Conservation (phyloP, 352 stramenopile species). For the Globisporangium megalacanthum region DNA sequence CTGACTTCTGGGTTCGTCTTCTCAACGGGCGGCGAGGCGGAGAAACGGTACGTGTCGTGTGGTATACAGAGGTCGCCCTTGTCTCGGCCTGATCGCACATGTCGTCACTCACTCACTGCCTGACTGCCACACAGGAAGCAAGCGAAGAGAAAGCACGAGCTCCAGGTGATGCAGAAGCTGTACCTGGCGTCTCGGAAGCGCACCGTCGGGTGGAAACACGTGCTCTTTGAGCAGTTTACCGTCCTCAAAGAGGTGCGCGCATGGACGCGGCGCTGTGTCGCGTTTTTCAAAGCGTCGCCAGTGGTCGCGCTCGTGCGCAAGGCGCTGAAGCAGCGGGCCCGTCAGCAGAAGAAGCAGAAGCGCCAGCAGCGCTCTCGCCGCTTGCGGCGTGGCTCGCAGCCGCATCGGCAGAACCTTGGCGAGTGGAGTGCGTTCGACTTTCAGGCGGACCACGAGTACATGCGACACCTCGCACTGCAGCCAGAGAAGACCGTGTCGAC, state of each 20-base stretch:
- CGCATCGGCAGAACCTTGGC: background rate
- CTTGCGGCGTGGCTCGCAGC: conserved; percentile 7
- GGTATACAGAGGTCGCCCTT: background rate
- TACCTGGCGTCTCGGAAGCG: conserved; percentile 34
- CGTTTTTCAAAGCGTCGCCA: conserved; percentile 14
- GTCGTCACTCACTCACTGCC: background rate
- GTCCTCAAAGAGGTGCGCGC: conserved; percentile 28
- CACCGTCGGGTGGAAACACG: conserved; percentile 31
- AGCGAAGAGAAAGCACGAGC: conserved; percentile 33
- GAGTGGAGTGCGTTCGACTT: conserved; percentile 40
- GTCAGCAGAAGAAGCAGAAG: conserved; percentile 1
- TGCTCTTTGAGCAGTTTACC: conserved; percentile 31
- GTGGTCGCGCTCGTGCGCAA: conserved; percentile 10
- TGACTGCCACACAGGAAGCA: conserved; percentile 3
- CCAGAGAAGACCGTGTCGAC: background rate
- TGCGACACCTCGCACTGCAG: conserved; percentile 27
- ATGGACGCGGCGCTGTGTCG: conserved; percentile 26
- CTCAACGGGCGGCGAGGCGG: conserved; percentile 10
- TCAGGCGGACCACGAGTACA: conserved; percentile 39
- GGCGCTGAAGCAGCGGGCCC: conserved; percentile 4
- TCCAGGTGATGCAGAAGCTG: conserved; percentile 38
- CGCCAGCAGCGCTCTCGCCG: conserved; percentile 9
- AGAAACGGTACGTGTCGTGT: conserved; percentile 6
- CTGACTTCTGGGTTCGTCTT: conserved; percentile 19
- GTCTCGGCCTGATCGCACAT: background rate